Evolutionary conservation across 2,329 filamentous ascomycete genomes (phyloP).

Genomic region (Sporothrix schenckii): DNA sequence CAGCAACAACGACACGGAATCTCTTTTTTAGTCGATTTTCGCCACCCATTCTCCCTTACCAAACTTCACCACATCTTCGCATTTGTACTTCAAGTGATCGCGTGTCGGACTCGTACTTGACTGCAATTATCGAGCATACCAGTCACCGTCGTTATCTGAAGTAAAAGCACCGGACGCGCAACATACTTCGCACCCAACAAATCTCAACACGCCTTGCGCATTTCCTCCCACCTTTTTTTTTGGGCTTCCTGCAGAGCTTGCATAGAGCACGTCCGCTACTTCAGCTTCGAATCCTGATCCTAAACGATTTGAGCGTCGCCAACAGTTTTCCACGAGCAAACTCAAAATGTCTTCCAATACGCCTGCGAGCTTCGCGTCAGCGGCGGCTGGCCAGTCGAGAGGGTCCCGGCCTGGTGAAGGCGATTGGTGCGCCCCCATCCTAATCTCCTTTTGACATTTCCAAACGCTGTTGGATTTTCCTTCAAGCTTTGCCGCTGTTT

Average conservation of each 20-base stretch:
- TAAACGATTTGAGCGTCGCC: not conserved
- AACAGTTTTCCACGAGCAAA: not conserved
- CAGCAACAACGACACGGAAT: not conserved
- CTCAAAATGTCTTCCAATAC: conserved; percentile 69
- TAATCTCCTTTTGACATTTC: not conserved
- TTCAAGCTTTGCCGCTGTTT: not conserved
- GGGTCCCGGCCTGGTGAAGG: conserved; percentile 56
- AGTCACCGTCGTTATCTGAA: not conserved
- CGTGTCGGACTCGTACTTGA: not conserved
- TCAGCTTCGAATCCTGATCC: conserved; percentile 10
- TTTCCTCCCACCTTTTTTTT: not conserved
- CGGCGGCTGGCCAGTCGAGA: conserved; percentile 74
- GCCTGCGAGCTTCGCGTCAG: conserved; percentile 81
- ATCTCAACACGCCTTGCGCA: not conserved
- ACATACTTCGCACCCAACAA: not conserved
- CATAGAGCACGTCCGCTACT: not conserved
- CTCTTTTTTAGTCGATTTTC: conserved; percentile 8
- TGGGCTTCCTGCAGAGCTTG: conserved; percentile 9
- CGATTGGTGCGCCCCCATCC: conserved; percentile 34
- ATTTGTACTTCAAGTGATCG: conserved; percentile 8
- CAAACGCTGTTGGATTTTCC: not conserved
- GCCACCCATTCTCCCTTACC: conserved; percentile 20
- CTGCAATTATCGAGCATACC: not conserved
- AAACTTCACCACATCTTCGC: not conserved
- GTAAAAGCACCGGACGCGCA: not conserved